Evolutionary conservation across 176 grass and related monocot species (phyloP).

Genomic region (Triticum dicoccoides): DNA sequence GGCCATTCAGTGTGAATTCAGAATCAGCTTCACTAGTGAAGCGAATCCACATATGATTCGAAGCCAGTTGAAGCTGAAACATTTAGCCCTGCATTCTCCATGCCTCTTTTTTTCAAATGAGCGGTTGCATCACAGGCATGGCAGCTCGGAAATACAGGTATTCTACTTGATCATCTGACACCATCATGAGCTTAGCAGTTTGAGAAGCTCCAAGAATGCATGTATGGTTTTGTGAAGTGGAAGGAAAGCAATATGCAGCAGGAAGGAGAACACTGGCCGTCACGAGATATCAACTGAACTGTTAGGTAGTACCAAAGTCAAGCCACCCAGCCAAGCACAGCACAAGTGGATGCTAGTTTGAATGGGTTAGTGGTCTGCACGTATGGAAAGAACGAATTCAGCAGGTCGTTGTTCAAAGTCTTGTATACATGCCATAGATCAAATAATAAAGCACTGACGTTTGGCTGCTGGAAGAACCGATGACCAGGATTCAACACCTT

Average conservation of each 20-base stretch:
- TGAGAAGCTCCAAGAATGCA: neutral
- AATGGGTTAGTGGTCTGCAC: slow-evolving; percentile 6
- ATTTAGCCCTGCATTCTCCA: neutral
- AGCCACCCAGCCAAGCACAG: neutral
- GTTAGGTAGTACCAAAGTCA: neutral
- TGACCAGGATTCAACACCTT: neutral
- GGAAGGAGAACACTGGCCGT: neutral
- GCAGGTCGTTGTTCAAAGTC: neutral
- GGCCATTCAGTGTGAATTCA: no score
- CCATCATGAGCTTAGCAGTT: neutral
- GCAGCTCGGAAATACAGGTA: neutral
- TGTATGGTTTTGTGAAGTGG: neutral
- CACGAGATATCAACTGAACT: neutral
- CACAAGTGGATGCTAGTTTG: neutral
- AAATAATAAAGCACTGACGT: neutral
- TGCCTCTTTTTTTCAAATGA: neutral
- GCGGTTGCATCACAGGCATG: neutral
- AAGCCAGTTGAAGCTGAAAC: no score
- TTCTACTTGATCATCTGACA: neutral
- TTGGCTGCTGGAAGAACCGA: neutral
- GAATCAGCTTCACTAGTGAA: no score
- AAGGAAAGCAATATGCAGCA: neutral
- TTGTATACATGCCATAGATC: neutral
- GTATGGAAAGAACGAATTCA: neutral
- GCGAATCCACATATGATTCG: no score